Conservation (phyloP, 192 early-diverging fungal genomes). For the Backusella luteola region DNA sequence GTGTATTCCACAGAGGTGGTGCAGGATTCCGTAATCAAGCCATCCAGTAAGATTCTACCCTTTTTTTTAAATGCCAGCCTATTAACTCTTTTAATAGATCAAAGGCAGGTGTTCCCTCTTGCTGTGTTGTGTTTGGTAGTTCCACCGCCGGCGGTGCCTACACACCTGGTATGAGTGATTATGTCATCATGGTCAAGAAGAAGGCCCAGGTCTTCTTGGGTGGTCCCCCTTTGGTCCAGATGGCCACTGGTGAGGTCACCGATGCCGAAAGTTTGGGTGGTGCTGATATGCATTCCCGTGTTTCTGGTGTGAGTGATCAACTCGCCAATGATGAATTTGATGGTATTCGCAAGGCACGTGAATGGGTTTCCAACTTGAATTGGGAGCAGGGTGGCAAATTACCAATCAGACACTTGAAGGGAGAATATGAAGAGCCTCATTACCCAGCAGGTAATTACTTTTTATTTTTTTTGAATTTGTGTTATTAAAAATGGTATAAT, state of each 20-base stretch:
- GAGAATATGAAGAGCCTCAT: constrained; percentile 54
- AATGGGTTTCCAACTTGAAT: constrained; percentile 57
- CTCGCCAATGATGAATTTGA: constrained; percentile 60
- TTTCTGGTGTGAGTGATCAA: constrained; percentile 63
- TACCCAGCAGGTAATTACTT: constrained; percentile 45
- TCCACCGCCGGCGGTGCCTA: constrained; percentile 70
- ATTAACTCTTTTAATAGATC: constrained; percentile 38
- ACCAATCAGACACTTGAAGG: constrained; percentile 42
- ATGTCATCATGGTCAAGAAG: constrained; percentile 66
- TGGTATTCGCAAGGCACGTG: constrained; percentile 62
- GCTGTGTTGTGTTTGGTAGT: constrained; percentile 63
- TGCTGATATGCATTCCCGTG: constrained; percentile 68
- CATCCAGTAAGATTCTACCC: constrained; percentile 32
- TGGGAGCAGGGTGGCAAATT: constrained; percentile 54
- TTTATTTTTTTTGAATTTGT: not conserved
- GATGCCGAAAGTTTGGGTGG: constrained; percentile 66
- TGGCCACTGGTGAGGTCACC: constrained; percentile 66
- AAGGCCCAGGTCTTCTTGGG: constrained; percentile 68
- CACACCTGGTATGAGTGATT: constrained; percentile 64
- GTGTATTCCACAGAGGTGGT: constrained; percentile 65
- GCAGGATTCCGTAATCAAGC: constrained; percentile 60
- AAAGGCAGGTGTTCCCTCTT: constrained; percentile 58
- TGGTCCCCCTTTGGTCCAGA: constrained; percentile 65
- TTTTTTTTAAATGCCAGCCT: not conserved
- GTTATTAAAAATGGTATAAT: constrained; percentile 1